Conservation (phyloP, 768 basidiomycete genomes). For the Kwoniella bestiolae region DNA sequence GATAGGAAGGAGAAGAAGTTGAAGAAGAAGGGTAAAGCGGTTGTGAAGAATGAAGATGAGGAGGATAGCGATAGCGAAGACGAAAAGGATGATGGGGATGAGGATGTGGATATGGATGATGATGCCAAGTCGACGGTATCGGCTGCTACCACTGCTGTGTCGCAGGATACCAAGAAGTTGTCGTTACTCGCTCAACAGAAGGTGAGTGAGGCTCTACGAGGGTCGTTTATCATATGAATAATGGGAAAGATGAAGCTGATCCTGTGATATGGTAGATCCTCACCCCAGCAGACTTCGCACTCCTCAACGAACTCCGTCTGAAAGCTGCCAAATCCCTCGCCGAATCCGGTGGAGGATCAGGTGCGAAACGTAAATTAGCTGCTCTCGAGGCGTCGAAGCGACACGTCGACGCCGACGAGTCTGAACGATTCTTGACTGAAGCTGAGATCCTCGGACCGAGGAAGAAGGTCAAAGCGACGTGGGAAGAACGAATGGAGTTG, state of each 20-base stretch:
- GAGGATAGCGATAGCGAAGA: conserved; percentile 25
- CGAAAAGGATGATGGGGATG: conserved; percentile 41
- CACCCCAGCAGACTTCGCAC: conserved; percentile 92
- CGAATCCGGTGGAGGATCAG: conserved; percentile 69
- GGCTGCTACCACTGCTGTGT: conserved; percentile 50
- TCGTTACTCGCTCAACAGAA: conserved; percentile 56
- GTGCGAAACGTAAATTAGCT: conserved; percentile 85
- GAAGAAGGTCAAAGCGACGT: conserved; percentile 90
- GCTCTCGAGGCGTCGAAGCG: conserved; percentile 75
- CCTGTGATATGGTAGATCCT: conserved; percentile 68
- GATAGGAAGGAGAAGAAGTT: conserved; percentile 33
- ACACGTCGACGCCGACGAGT: conserved; percentile 59
- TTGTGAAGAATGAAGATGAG: conserved; percentile 30
- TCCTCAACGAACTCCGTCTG: conserved; percentile 84
- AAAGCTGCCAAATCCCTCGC: conserved; percentile 75
- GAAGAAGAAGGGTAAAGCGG: conserved; percentile 32
- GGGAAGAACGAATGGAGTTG: conserved; percentile 88
- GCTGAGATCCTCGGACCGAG: conserved; percentile 89
- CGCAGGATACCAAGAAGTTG: conserved; percentile 50
- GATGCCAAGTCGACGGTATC: conserved; percentile 54
- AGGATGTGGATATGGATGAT: conserved; percentile 51
- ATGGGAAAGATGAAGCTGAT: conserved; percentile 14
- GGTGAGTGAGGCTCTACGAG: conserved; percentile 26
- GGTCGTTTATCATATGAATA: not conserved
- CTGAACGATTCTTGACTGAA: conserved; percentile 77